These are phyloP conservation scores for Scedosporium aurantiacum DNA, from an alignment of 2,329 filamentous ascomycete genomes.

Conservation along the genomic window DNA sequence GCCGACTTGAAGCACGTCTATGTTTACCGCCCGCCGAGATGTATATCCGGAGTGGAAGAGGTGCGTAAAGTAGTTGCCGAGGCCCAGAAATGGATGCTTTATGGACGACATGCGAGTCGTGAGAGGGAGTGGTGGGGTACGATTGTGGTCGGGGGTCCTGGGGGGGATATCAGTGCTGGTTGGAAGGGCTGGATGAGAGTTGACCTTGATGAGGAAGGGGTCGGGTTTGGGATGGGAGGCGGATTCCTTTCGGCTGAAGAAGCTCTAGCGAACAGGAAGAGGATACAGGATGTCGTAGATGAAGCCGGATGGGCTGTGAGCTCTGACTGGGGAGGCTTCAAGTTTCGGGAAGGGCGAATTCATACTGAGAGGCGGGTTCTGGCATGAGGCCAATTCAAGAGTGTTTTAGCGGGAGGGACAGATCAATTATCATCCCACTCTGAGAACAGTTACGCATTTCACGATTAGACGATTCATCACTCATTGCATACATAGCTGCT, in stretches of 20 bases:
- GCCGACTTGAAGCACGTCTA: constrained; percentile 39
- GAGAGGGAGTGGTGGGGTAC: constrained; percentile 47
- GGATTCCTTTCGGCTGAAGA: constrained; percentile 30
- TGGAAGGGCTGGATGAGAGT: constrained; percentile 43
- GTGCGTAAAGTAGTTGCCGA: constrained; percentile 26
- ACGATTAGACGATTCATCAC: not conserved
- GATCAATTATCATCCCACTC: too few species aligned
- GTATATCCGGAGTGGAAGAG: constrained; percentile 13
- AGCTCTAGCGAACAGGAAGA: constrained; percentile 28
- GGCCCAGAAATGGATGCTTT: constrained; percentile 38
- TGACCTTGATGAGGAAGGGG: constrained; percentile 28
- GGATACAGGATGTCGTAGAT: constrained; percentile 28
- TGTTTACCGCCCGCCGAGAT: constrained; percentile 30
- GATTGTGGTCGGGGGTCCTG: constrained; percentile 35
- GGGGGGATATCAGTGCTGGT: constrained; percentile 20
- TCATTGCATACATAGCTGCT: not conserved
- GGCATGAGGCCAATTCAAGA: too few species aligned
- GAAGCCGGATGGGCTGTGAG: constrained; percentile 28
- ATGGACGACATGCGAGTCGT: constrained; percentile 31
- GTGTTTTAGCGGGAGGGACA: too few species aligned
- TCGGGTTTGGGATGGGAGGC: constrained; percentile 19
- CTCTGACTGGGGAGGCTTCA: constrained; percentile 39
- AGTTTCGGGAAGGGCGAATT: constrained; percentile 19
- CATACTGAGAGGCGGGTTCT: too few species aligned
- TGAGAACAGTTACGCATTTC: not conserved